Percentiles rank a stretch among this genome's conserved stretches.
phyloP scores from a whole-genome alignment of 2,329 filamentous ascomycete genomes.

The Diplocarpon mali region DNA sequence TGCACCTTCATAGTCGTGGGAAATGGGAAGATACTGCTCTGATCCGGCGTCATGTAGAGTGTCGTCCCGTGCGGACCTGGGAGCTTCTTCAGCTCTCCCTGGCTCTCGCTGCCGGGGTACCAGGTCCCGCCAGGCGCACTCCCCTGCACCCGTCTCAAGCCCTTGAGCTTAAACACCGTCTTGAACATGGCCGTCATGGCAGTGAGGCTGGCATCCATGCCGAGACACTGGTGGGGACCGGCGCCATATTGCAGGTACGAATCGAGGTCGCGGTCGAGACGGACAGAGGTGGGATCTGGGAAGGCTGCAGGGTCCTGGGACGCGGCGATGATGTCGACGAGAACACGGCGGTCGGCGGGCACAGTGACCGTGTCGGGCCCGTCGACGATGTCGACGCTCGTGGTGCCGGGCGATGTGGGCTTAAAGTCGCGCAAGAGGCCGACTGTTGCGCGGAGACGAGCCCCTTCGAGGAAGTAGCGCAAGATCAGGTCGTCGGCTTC shows the following conservation, averaged over 20 bases:
- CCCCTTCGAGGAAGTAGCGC: conserved; percentile 58
- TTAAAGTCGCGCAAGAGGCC: conserved; percentile 40
- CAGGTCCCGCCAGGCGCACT: conserved; percentile 8
- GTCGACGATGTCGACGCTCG: conserved; percentile 37
- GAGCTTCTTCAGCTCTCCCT: conserved; percentile 19
- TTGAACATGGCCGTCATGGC: conserved; percentile 41
- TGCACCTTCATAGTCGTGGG: conserved; percentile 28
- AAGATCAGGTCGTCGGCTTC: conserved; percentile 53
- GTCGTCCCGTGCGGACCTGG: conserved; percentile 6
- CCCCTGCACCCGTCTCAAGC: conserved; percentile 16
- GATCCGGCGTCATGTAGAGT: conserved; percentile 56
- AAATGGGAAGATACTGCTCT: conserved; percentile 44
- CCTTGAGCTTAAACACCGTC: conserved; percentile 18
- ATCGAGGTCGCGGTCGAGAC: conserved; percentile 51
- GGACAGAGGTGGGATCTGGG: conserved; percentile 48
- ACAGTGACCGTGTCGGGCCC: conserved; percentile 36
- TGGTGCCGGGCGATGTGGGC: conserved; percentile 27
- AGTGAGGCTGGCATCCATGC: conserved; percentile 46
- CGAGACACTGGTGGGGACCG: conserved; percentile 53
- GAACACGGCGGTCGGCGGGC: conserved; percentile 49
- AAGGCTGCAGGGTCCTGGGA: conserved; percentile 47
- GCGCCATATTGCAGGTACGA: conserved; percentile 54
- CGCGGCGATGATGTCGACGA: conserved; percentile 48
- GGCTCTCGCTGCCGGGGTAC: conserved; percentile 26
- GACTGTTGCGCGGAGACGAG: conserved; percentile 54